A percentile compares a stretch with the other conserved stretches of the same genome.
phyloP scores from a whole-genome alignment of 148 eudicot species.

The Vaccinium corymbosum region DNA sequence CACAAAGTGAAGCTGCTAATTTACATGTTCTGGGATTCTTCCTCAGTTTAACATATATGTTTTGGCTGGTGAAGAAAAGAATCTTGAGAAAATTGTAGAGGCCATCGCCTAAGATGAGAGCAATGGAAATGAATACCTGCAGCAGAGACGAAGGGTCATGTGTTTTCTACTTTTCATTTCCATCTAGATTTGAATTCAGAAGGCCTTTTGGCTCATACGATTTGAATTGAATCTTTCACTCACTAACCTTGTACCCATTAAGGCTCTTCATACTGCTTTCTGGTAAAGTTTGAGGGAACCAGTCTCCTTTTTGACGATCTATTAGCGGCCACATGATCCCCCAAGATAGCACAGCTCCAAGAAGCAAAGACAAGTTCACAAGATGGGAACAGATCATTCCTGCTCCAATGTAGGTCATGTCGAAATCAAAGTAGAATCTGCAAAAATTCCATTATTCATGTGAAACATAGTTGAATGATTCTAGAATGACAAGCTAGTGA shows the following conservation, averaged over 20 bases:
- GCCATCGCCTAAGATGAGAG: slow-evolving; percentile 76
- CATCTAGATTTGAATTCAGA: background rate
- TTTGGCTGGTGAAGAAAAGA: slow-evolving; percentile 40
- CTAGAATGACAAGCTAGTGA: background rate
- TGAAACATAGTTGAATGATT: background rate
- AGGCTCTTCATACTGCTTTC: slow-evolving; percentile 79
- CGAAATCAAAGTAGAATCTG: slow-evolving; percentile 83
- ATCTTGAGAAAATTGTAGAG: slow-evolving; percentile 68
- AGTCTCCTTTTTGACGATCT: slow-evolving; percentile 43
- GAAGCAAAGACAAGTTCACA: slow-evolving; percentile 61
- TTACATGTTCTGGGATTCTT: slow-evolving; percentile 41
- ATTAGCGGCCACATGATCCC: slow-evolving; percentile 81
- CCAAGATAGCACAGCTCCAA: slow-evolving; percentile 72
- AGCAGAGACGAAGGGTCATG: slow-evolving; percentile 1
- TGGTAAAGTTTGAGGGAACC: slow-evolving; percentile 59
- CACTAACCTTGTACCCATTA: slow-evolving; percentile 64
- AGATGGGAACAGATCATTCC: slow-evolving; percentile 87
- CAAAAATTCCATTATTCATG: slow-evolving; percentile 20
- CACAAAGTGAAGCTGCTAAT: background rate
- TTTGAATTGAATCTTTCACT: background rate
- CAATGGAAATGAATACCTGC: slow-evolving; percentile 78
- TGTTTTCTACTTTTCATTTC: background rate
- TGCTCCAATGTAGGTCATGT: slow-evolving; percentile 71
- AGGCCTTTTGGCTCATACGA: slow-evolving; percentile 1
- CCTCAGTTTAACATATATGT: slow-evolving; percentile 36